Evolutionary conservation across 108 stramenopile species (phyloP).

Genomic region (Epithemia pelagica): DNA sequence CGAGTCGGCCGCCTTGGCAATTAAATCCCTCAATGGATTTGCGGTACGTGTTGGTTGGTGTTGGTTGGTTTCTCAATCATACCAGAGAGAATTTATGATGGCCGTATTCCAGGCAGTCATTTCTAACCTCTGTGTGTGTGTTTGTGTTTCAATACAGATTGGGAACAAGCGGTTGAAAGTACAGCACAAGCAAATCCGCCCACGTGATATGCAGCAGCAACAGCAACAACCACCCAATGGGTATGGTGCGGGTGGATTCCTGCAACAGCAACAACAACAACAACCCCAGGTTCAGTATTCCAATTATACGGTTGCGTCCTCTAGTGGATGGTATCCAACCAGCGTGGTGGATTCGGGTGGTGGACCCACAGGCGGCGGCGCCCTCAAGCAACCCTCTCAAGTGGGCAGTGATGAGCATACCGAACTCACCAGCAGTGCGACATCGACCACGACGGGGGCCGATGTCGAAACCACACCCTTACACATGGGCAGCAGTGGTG

Average conservation of each 20-base stretch:
- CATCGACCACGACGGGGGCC: neutral
- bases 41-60: slow-evolving; percentile 44
- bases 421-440: neutral
- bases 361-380: too few relatives aligned
- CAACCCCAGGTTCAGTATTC: too few relatives aligned
- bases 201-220: slow-evolving; percentile 13
- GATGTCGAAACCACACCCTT: too few relatives aligned
- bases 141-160: slow-evolving; percentile 36
- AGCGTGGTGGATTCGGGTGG: too few relatives aligned
- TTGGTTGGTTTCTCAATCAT: slow-evolving; percentile 14
- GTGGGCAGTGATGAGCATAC: neutral
- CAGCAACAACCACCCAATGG: neutral
- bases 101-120: neutral
- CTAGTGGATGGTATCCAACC: too few relatives aligned
- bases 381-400: too few relatives aligned
- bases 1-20: slow-evolving; percentile 90
- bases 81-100: neutral
- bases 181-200: slow-evolving; percentile 68
- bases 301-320: too few relatives aligned
- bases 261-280: neutral
- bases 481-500: neutral
- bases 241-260: neutral
- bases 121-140: slow-evolving; percentile 3
- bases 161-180: slow-evolving; percentile 86
- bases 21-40: slow-evolving; percentile 88